phyloP scores from a whole-genome alignment of 208 protist genomes.

The Leishmania mexicana region DNA sequence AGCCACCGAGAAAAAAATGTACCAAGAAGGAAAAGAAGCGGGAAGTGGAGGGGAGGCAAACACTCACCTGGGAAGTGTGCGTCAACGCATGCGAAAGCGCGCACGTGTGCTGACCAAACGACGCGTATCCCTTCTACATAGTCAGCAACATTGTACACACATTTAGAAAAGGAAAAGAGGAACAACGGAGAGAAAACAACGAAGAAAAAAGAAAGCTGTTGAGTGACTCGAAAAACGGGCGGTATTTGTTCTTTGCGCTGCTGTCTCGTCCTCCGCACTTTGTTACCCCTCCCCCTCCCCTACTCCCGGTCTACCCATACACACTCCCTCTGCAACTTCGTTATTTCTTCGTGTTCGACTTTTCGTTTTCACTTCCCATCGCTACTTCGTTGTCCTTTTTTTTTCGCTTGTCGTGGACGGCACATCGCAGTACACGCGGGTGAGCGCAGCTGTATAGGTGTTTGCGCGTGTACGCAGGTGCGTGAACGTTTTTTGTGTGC shows the following conservation, averaged over 20 bases:
- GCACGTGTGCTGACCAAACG: neutral
- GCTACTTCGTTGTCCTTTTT: neutral
- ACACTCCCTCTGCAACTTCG: neutral
- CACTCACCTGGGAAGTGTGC: neutral
- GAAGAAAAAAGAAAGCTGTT: neutral
- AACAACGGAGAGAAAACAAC: neutral
- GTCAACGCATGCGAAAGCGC: neutral
- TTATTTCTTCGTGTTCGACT: neutral
- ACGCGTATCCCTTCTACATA: neutral
- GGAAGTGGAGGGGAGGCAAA: neutral
- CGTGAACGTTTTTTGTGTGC: neutral
- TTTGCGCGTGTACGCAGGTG: neutral
- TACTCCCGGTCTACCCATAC: neutral
- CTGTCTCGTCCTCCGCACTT: neutral
- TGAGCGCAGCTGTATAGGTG: neutral
- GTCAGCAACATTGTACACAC: neutral
- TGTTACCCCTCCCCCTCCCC: too few relatives aligned
- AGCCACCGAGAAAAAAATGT: neutral
- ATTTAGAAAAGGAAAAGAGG: neutral
- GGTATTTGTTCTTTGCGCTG: neutral
- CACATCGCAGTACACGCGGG: neutral
- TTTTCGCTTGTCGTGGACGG: neutral
- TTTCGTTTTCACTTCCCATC: neutral
- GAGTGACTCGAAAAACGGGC: neutral
- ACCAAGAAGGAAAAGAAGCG: neutral